Conservation (phyloP, 306 rosid species). For the Albizia julibrissin region DNA sequence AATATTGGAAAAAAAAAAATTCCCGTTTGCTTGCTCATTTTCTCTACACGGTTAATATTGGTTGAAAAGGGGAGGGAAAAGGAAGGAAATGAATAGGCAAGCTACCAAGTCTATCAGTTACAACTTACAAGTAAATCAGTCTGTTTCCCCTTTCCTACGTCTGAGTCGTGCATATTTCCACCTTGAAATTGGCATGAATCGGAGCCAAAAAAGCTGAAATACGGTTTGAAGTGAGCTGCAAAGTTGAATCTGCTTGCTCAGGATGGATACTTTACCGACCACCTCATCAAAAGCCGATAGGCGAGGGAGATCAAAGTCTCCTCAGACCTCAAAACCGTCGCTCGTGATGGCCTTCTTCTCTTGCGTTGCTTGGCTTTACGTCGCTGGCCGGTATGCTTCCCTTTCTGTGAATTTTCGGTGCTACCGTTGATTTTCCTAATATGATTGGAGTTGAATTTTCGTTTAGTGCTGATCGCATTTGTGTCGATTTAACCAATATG, state of each 20-base stretch:
- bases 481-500: not conserved
- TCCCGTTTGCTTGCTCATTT: not conserved
- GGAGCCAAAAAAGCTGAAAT: constrained; percentile 11
- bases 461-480: not conserved
- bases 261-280: constrained; percentile 75
- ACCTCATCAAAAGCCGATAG: constrained; percentile 54
- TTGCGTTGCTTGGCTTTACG: constrained; percentile 98
- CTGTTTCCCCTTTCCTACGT: not conserved
- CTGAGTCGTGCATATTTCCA: not conserved
- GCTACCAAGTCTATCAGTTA: not conserved
- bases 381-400: constrained; percentile 76
- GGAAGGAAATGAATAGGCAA: not conserved
- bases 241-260: not conserved
- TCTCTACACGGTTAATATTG: not conserved
- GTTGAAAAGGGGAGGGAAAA: not conserved
- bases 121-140: not conserved
- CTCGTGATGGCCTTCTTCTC: constrained; percentile 83
- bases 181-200: not conserved
- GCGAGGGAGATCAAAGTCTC: constrained; percentile 79
- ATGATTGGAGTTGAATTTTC: not conserved
- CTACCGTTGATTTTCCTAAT: not conserved
- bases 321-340: constrained; percentile 72
- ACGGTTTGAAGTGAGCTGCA: not conserved
- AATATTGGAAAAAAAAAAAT: no score
- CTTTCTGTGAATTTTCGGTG: not conserved